Evolutionary conservation across 1,139 yeast genomes (phyloP).

Genomic region (Citeromyces siamensis): DNA sequence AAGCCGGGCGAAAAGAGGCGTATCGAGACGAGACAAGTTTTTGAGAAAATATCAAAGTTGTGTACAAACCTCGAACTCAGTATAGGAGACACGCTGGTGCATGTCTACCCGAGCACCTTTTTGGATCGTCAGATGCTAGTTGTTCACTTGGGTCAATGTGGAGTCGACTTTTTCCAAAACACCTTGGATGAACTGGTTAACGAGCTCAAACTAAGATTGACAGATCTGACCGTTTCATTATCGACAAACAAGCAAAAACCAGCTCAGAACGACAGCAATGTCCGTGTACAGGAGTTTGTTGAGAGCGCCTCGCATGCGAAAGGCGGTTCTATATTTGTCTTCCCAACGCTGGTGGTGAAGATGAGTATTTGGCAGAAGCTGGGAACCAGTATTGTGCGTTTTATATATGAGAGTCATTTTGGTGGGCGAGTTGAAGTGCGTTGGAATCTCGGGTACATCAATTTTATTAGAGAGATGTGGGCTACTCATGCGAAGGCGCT

Average conservation of each 20-base stretch:
- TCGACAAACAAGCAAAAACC: slow-evolving; percentile 36
- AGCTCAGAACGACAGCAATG: slow-evolving; percentile 28
- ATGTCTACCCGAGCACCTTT: slow-evolving; percentile 68
- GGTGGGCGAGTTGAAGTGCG: slow-evolving; percentile 85
- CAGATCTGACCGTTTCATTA: slow-evolving; percentile 53
- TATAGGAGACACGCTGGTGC: slow-evolving; percentile 42
- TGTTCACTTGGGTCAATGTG: slow-evolving; percentile 43
- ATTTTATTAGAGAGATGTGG: slow-evolving; percentile 87
- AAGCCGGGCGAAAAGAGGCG: slow-evolving; percentile 3
- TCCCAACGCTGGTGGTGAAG: slow-evolving; percentile 62
- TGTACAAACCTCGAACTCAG: slow-evolving; percentile 52
- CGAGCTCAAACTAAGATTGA: slow-evolving; percentile 33
- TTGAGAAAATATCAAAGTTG: slow-evolving; percentile 21
- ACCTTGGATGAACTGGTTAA: slow-evolving; percentile 36
- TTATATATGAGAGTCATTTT: slow-evolving; percentile 56
- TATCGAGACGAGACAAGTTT: slow-evolving; percentile 15
- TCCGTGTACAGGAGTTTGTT: slow-evolving; percentile 47
- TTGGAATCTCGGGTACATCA: slow-evolving; percentile 92
- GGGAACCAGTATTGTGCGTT: slow-evolving; percentile 41
- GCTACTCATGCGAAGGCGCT: slow-evolving; percentile 56
- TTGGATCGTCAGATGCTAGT: slow-evolving; percentile 65
- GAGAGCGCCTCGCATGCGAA: slow-evolving; percentile 42
- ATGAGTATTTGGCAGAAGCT: slow-evolving; percentile 65
- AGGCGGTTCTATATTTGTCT: slow-evolving; percentile 72
- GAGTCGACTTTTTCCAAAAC: slow-evolving; percentile 49